Evolutionary conservation across 2,329 filamentous ascomycete species (phyloP), one percentile per base, ranked within the genome.

Genomic region (Aspergillus costaricaensis): DNA sequence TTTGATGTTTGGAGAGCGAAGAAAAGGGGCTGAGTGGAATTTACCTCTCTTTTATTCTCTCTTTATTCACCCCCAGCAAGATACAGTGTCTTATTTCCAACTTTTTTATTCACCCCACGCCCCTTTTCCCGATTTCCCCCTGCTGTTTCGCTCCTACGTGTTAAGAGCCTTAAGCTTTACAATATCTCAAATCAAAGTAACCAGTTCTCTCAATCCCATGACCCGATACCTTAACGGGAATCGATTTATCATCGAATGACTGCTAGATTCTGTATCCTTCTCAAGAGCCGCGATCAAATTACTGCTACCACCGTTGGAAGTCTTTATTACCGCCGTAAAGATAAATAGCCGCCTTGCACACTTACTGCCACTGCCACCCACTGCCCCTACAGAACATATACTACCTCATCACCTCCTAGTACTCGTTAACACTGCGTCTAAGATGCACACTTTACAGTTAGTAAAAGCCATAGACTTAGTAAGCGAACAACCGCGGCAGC

Each of bases 1-100:
- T 77, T 77, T 76, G 74, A 75, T 76, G 74, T 76, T 74, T 72
- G 74, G 74, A 73, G 72, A 72, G 71, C 68, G 68, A 70, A 69
- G 71, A 72, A 76, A 76, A 74, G 69, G 71, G 73, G 70, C 70
- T 69, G 74, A 74, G 70, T 72, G 73, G 74, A 75, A 75, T 74
- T 72, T 73, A 73, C 75, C 72, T 76, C 72, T 75, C 71, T 73
- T 75, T 75, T 73, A 73, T 69, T 70, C 67, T 73, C 70, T 73
- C 71, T 74, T 63, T 63, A 74, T 76, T 76, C 73, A 72, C 73
- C 70, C 72, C 71, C 70, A 74, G 71, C 71, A 73, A 71, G 72
- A 70, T 74, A 73, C 72, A 74, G 69, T 74, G 70, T 74, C 69
- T 73, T 74, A 67, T 65, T 67, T 60, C 63, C 63, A 62, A 47